Evolutionary conservation across 805 yeast genomes (phyloP).

Genomic region (Saccharomycopsis schoenii): DNA sequence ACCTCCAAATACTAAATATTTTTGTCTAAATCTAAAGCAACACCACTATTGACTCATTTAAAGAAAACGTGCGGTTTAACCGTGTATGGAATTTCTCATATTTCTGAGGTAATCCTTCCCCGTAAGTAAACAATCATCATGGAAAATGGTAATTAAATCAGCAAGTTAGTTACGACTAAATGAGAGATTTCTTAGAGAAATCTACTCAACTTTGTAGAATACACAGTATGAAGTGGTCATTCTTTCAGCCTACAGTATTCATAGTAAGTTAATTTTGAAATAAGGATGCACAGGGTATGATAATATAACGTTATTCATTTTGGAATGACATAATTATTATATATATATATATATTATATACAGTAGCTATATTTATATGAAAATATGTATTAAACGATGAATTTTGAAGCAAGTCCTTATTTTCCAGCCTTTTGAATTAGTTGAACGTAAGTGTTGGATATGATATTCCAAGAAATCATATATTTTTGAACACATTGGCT

Average conservation of each 20-base stretch:
- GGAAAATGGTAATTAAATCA: not conserved
- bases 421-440: conserved; percentile 5
- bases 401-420: not conserved
- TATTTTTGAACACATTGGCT: conserved; percentile 76
- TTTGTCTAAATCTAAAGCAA: not conserved
- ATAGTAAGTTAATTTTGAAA: too few species aligned
- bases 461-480: conserved; percentile 83
- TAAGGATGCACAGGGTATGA: not conserved
- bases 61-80: not conserved
- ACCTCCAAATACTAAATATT: not conserved
- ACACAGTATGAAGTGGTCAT: too few species aligned
- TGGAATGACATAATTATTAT: not conserved
- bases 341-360: not conserved
- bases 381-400: not conserved
- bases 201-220: not conserved
- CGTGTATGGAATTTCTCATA: not conserved
- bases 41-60: not conserved
- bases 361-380: not conserved
- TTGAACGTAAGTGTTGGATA: conserved; percentile 63
- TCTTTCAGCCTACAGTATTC: too few species aligned
- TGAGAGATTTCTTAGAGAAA: not conserved
- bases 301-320: not conserved
- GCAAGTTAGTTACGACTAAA: not conserved
- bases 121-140: not conserved
- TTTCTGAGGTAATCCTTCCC: too few species aligned